Evolutionary conservation across 495 filamentous ascomycete species (phyloP).

Genomic region (Trichoderma erinaceum): DNA sequence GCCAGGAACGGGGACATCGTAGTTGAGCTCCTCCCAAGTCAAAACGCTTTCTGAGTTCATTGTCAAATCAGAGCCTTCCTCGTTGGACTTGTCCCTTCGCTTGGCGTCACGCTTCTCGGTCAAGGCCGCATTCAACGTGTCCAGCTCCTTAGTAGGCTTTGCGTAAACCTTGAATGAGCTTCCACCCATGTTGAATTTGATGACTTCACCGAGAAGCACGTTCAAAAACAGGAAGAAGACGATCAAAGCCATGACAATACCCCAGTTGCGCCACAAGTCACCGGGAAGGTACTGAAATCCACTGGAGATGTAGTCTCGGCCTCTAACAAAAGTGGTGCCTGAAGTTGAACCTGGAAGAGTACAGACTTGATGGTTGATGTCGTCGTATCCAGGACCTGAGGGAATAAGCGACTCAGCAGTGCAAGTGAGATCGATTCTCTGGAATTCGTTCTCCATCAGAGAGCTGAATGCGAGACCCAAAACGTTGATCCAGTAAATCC

Average conservation of each 20-base stretch:
- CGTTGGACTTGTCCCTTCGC: conserved; percentile 43
- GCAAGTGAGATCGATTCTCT: conserved; percentile 55
- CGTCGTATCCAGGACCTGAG: conserved; percentile 53
- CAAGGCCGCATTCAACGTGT: conserved; percentile 60
- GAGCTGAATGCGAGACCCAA: conserved; percentile 67
- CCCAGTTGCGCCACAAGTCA: conserved; percentile 71
- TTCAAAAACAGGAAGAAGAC: conserved; percentile 62
- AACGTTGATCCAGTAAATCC: conserved; percentile 79
- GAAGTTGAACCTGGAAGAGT: conserved; percentile 63
- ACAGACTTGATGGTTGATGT: conserved; percentile 68
- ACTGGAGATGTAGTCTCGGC: conserved; percentile 54
- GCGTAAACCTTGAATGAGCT: conserved; percentile 68
- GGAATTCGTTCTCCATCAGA: conserved; percentile 82
- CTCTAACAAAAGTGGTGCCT: conserved; percentile 53
- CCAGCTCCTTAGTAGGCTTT: conserved; percentile 64
- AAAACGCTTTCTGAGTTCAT: conserved; percentile 65
- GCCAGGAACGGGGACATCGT: conserved; percentile 65
- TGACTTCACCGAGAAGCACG: conserved; percentile 65
- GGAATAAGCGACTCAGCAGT: conserved; percentile 59
- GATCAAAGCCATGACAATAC: conserved; percentile 64
- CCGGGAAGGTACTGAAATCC: conserved; percentile 55
- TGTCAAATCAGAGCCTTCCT: conserved; percentile 49
- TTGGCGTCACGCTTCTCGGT: conserved; percentile 49
- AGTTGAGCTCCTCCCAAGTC: conserved; percentile 74
- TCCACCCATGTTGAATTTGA: conserved; percentile 71